Percentiles rank a stretch among this genome's conserved stretches.
Conservation (phyloP, 257 asterid genomes). For the Petunia axillaris region DNA sequence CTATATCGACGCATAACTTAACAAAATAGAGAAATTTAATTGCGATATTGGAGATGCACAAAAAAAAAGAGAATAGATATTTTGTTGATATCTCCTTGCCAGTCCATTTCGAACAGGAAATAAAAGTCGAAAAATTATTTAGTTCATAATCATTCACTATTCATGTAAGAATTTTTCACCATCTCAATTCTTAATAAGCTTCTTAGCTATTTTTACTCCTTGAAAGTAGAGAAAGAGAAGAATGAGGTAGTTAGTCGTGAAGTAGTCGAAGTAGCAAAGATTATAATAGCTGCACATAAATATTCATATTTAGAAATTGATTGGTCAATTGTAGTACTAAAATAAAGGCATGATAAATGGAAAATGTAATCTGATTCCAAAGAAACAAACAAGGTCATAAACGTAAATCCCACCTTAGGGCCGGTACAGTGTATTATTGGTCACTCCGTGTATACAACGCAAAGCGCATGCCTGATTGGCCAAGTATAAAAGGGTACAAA, state of each 20-base stretch:
- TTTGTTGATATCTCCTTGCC: no score
- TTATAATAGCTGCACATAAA: not conserved
- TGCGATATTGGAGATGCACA: no score
- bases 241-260: not conserved
- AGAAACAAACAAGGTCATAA: not conserved
- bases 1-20: no score
- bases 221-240: no score
- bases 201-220: no score
- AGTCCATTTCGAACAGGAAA: no score
- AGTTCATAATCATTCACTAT: no score
- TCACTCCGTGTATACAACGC: slow-evolving; percentile 9
- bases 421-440: not conserved
- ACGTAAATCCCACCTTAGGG: not conserved
- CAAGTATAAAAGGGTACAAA: not conserved
- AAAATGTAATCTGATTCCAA: not conserved
- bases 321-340: not conserved
- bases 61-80: no score
- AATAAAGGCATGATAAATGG: not conserved
- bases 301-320: not conserved
- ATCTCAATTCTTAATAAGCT: no score
- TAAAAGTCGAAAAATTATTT: no score
- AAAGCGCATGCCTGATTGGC: not conserved
- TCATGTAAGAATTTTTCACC: no score
- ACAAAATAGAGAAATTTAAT: not conserved
- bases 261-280: no score